These are phyloP conservation scores for Boletus tomentosulus DNA, from an alignment of 768 basidiomycete genomes.

Conservation along the genomic window DNA sequence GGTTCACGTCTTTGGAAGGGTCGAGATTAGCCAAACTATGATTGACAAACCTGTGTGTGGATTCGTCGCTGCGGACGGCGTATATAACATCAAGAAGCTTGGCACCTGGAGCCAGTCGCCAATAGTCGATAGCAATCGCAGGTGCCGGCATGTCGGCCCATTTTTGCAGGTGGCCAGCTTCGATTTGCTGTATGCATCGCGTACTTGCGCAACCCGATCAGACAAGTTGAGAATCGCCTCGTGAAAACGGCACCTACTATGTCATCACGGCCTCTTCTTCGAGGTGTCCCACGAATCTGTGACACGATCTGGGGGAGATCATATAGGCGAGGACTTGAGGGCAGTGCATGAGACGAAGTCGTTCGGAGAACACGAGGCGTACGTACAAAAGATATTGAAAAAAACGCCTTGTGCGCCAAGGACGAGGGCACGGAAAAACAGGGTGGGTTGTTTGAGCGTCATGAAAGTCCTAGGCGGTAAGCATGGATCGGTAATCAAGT, in stretches of 20 bases:
- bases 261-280: constrained; percentile 96
- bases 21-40: constrained; percentile 90
- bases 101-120: constrained; percentile 71
- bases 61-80: constrained; percentile 90
- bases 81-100: constrained; percentile 86
- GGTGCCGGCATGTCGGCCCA: constrained; percentile 79
- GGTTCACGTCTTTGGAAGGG: constrained; percentile 75
- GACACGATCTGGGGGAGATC: constrained; percentile 68
- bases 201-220: constrained; percentile 46
- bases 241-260: constrained; percentile 52
- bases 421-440: constrained; percentile 76
- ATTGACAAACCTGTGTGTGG: constrained; percentile 93
- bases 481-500: constrained; percentile 14
- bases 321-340: constrained; percentile 69
- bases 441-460: constrained; percentile 77
- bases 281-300: constrained; percentile 87
- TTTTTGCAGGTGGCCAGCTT: constrained; percentile 74
- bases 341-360: constrained; percentile 14
- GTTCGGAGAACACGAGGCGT: constrained; percentile 8
- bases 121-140: constrained; percentile 91
- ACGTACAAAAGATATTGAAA: constrained; percentile 82
- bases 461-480: constrained; percentile 77
- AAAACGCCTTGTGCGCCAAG: constrained; percentile 91
- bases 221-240: constrained; percentile 14
- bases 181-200: constrained; percentile 77